Conservation (phyloP, 148 eudicot genomes). For the Pharnaceum exiguum region DNA sequence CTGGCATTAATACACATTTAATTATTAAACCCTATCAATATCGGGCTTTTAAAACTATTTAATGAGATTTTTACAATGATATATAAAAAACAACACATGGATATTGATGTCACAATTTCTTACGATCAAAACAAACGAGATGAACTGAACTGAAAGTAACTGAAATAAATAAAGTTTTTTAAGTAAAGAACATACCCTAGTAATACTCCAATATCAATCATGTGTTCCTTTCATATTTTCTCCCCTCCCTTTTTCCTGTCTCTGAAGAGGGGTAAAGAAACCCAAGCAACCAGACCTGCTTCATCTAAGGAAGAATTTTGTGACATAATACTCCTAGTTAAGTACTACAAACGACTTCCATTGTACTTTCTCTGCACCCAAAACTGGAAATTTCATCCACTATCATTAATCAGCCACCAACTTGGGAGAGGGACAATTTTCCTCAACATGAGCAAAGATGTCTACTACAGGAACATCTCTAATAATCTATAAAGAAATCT, state of each 20-base stretch:
- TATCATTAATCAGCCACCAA: background rate
- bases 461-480: too few relatives aligned
- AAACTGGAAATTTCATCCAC: slow-evolving; percentile 6
- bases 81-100: too few relatives aligned
- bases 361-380: slow-evolving; percentile 20
- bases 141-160: too few relatives aligned
- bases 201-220: background rate
- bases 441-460: background rate
- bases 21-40: too few relatives aligned
- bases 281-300: slow-evolving; percentile 8
- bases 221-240: background rate
- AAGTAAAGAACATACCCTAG: background rate
- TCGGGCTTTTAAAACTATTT: too few relatives aligned
- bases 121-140: too few relatives aligned
- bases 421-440: background rate
- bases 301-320: slow-evolving; percentile 5
- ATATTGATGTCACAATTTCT: too few relatives aligned
- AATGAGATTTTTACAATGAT: too few relatives aligned
- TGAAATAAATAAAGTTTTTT: too few relatives aligned
- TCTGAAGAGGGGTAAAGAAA: background rate
- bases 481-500: too few relatives aligned
- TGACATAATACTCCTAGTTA: too few relatives aligned
- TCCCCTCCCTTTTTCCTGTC: background rate
- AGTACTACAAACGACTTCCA: slow-evolving; percentile 5
- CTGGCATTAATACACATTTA: too few relatives aligned